Evolutionary conservation across 2,329 filamentous ascomycete species (phyloP), one percentile per base, ranked within the genome.

Genomic region (Ilyonectria destructans): DNA sequence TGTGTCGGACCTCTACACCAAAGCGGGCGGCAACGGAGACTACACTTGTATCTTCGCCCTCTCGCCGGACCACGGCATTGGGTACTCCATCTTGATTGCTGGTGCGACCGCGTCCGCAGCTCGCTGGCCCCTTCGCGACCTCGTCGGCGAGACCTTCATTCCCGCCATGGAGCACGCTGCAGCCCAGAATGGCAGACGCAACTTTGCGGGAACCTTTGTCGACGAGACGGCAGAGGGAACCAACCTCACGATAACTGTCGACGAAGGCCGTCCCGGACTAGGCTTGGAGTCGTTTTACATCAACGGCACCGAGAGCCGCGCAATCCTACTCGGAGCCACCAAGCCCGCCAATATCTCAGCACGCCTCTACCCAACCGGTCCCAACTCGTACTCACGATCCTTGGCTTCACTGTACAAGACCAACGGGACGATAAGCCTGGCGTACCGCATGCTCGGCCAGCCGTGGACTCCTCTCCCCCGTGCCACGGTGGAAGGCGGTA

Each of bases 1-100:
- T 1, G 62, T 77, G 1, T 73, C 77, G 1, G 78, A 79, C 58
- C 71, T 79, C 0, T 79, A 74, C 51, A 69, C 70, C 35, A 76
- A 77, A 61, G 48, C 67, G n/a, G 75, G 75, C 33, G 74, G 68
- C 5, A 77, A 79, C 26, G 72, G 70, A 5, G 76, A 74, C 15
- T 79, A 80, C 62, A 65, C 68, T 0, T 68, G 73, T 2, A 68
- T 78, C 10, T 48, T 80, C 2, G 74, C 71, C 43, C 69, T 80
- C 3, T 75, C 79, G 0, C 77, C 78, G 1, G 78, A 80, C 46
- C 78, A 80, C 60, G 75, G 72, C 26, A 67, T 77, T 3, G 77
- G 78, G 6, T 79, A 76, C 56, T 72, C 75, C 8, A 46, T 80
- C 9, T 40, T 80, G 17, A 49, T 75, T 2, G 78, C 76, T 1